Conservation (phyloP, 108 stramenopile genomes). For the Mediolabrus comicus region DNA sequence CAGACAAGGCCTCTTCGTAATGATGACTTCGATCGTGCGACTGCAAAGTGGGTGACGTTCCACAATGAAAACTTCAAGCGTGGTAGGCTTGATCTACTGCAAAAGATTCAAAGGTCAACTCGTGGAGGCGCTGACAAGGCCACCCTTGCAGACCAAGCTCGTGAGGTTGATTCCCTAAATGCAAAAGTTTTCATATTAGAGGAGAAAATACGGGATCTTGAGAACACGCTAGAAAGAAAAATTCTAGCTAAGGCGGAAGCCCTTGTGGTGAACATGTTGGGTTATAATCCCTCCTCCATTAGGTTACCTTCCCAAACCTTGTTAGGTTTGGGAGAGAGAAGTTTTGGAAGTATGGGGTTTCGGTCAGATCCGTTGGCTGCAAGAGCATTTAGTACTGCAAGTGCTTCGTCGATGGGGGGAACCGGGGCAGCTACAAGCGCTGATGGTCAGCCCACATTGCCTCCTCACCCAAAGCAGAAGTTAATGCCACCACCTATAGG, state of each 20-base stretch:
- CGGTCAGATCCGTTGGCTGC: conserved; percentile 6
- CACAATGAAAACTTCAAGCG: conserved; percentile 88
- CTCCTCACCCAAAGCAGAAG: conserved; percentile 87
- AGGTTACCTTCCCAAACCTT: conserved; percentile 6
- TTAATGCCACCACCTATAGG: conserved; percentile 40
- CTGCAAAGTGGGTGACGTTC: conserved; percentile 80
- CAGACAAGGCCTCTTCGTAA: conserved; percentile 87
- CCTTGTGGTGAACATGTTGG: conserved; percentile 27
- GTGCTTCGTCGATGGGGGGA: conserved; percentile 46
- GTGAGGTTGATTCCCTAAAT: conserved; percentile 66
- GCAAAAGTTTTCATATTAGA: conserved; percentile 60
- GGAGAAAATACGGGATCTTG: conserved; percentile 27
- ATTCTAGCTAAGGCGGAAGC: conserved; percentile 27
- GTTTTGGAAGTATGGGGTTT: conserved; percentile 20
- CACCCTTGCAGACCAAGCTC: conserved; percentile 44
- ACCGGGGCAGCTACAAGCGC: conserved; percentile 23
- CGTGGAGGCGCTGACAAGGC: conserved; percentile 57
- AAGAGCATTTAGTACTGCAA: conserved; percentile 35
- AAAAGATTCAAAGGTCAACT: conserved; percentile 82
- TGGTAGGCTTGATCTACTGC: conserved; percentile 73
- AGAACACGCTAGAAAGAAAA: conserved; percentile 12
- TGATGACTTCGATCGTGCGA: conserved; percentile 71
- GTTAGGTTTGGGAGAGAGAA: not conserved
- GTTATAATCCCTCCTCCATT: conserved; percentile 1
- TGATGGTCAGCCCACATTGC: conserved; percentile 52